These are phyloP conservation scores for Epichloe uncinata DNA, from an alignment of 2,329 filamentous ascomycete species.

Conservation along the genomic window DNA sequence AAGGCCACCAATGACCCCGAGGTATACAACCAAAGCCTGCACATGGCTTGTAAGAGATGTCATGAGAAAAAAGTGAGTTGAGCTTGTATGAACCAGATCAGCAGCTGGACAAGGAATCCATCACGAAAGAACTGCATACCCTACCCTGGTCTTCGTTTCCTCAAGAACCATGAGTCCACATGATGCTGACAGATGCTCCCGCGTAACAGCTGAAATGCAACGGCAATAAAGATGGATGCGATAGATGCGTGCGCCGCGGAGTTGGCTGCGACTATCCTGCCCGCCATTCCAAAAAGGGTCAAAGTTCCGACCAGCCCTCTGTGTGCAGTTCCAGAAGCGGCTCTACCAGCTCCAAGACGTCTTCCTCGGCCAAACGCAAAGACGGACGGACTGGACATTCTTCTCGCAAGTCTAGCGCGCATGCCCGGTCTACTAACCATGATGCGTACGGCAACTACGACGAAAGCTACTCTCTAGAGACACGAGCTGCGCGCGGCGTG, in stretches of 20 bases:
- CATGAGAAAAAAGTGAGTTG: conserved; percentile 26
- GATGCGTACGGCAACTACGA: neutral
- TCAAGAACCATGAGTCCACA: neutral
- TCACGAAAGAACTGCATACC: too few relatives aligned
- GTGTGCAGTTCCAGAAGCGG: conserved; percentile 1
- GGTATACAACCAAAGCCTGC: conserved; percentile 23
- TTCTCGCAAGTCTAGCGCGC: neutral
- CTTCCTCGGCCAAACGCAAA: neutral
- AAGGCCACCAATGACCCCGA: conserved; percentile 23
- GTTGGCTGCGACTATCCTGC: conserved; percentile 23
- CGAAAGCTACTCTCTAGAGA: neutral
- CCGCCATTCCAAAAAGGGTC: conserved; percentile 17
- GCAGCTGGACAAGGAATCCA: too few relatives aligned
- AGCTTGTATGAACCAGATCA: neutral
- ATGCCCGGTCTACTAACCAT: neutral
- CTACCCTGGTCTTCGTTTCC: neutral
- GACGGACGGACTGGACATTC: neutral
- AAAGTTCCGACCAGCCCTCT: conserved; percentile 9
- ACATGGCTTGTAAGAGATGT: conserved; percentile 26
- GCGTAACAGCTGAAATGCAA: conserved; percentile 21
- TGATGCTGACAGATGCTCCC: neutral
- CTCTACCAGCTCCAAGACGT: neutral
- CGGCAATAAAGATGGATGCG: conserved; percentile 24
- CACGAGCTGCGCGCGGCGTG: neutral
- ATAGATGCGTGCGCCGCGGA: conserved; percentile 18